These are phyloP conservation scores for Rhodotorula glutinis DNA, from an alignment of 1,284 basidiomycete species.

Conservation along the genomic window DNA sequence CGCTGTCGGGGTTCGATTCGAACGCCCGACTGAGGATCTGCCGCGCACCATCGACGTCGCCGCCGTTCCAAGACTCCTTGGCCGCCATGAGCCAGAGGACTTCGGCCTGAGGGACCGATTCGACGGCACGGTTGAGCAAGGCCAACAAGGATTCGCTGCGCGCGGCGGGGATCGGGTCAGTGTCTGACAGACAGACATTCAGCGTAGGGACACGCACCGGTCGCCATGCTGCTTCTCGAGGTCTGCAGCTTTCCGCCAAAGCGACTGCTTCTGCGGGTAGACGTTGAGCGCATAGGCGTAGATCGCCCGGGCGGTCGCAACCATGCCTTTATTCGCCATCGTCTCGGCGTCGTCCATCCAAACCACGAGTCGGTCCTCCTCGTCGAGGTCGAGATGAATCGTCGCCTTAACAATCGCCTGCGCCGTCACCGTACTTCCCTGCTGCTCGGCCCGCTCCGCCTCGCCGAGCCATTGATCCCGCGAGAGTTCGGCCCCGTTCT, in stretches of 20 bases:
- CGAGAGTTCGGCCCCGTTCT: constrained; percentile 81
- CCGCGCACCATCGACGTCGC: constrained; percentile 81
- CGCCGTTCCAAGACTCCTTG: constrained; percentile 87
- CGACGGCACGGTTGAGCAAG: constrained; percentile 75
- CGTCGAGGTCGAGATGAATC: constrained; percentile 88
- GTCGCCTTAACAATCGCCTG: constrained; percentile 95
- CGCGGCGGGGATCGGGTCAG: no score
- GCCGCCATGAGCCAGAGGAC: constrained; percentile 96
- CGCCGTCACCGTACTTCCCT: constrained; percentile 79
- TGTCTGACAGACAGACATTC: no score
- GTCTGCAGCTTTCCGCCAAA: constrained; percentile 89
- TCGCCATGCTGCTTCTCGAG: constrained; percentile 87
- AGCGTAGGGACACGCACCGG: constrained; percentile 52
- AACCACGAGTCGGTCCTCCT: constrained; percentile 82
- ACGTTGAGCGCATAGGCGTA: constrained; percentile 84
- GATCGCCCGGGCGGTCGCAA: constrained; percentile 80
- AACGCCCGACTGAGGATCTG: constrained; percentile 85
- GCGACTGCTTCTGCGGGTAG: constrained; percentile 74
- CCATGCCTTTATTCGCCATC: constrained; percentile 68
- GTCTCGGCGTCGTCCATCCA: constrained; percentile 90
- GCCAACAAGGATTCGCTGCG: constrained; percentile 73
- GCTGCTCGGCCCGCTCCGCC: constrained; percentile 84
- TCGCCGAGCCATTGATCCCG: constrained; percentile 95
- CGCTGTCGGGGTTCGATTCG: constrained; percentile 91
- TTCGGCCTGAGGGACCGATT: constrained; percentile 89